Percentiles rank a stretch among this genome's conserved stretches.
Conservation (phyloP, 2,329 filamentous ascomycete species). For the Pyricularia pennisetigena region DNA sequence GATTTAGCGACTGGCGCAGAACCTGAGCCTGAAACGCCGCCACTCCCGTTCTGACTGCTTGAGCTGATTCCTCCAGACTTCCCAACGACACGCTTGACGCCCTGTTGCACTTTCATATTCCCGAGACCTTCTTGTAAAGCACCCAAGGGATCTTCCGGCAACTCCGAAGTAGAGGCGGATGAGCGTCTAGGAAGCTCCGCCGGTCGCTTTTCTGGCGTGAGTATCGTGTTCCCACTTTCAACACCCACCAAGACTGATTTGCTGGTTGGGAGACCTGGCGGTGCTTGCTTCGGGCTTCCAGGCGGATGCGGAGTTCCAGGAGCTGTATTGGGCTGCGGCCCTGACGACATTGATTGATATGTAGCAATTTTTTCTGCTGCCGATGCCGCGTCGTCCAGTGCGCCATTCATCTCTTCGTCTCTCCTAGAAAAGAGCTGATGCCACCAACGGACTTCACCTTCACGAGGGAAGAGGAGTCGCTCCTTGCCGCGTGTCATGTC, state of each 20-base stretch:
- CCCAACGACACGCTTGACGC: conserved; percentile 13
- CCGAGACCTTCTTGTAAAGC: conserved; percentile 13
- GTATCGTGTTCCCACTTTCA: conserved; percentile 10
- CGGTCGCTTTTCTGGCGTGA: conserved; percentile 7
- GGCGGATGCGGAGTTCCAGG: not conserved
- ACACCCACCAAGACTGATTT: conserved; percentile 9
- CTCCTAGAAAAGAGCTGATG: conserved; percentile 74
- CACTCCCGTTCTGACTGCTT: not conserved
- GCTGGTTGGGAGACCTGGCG: conserved; percentile 22
- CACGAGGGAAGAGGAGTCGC: conserved; percentile 70
- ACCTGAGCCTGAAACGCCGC: not conserved
- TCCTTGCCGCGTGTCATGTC: conserved; percentile 74
- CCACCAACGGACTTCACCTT: conserved; percentile 88
- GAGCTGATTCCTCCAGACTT: conserved; percentile 7
- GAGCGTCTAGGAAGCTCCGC: conserved; percentile 8
- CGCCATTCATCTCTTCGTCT: conserved; percentile 87
- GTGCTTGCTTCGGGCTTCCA: conserved; percentile 22
- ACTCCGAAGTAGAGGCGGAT: conserved; percentile 4
- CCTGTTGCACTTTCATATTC: conserved; percentile 12
- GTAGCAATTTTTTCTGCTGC: conserved; percentile 29
- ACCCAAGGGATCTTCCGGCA: conserved; percentile 8
- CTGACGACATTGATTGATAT: conserved; percentile 19
- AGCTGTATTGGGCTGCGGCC: conserved; percentile 21
- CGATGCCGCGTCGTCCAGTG: conserved; percentile 42
- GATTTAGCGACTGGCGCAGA: not conserved